A percentile compares a stretch with the other conserved stretches of the same genome.
Conservation (phyloP, 2,329 filamentous ascomycete genomes). For the Penicillium aurantiogriseum region DNA sequence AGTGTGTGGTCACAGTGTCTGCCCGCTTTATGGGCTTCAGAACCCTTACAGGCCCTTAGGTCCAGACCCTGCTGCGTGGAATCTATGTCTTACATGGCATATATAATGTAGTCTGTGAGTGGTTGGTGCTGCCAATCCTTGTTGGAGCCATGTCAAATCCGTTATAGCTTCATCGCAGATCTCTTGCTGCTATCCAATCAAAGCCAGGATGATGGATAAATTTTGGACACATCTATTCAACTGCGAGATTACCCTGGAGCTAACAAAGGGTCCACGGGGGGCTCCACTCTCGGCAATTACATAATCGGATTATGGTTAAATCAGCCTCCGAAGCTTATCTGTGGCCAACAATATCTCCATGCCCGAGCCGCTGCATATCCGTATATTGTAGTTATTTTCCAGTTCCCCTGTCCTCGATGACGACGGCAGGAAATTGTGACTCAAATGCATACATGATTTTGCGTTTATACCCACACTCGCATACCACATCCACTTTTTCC, state of each 20-base stretch:
- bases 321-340: background rate
- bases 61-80: too few relatives aligned
- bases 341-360: background rate
- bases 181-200: background rate
- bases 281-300: background rate
- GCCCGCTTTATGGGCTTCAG: background rate
- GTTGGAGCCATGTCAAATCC: background rate
- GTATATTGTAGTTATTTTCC: background rate
- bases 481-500: background rate
- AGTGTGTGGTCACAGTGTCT: background rate
- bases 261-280: background rate
- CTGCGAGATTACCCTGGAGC: background rate
- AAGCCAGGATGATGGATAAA: background rate
- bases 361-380: background rate
- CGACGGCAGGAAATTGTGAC: background rate
- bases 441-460: background rate
- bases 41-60: too few relatives aligned
- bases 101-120: too few relatives aligned
- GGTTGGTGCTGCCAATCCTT: background rate
- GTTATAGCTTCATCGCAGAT: conserved; percentile 1
- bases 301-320: background rate
- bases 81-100: too few relatives aligned
- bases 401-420: background rate
- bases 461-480: background rate
- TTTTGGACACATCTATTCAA: conserved; percentile 9